These are phyloP conservation scores for Camelina hispida DNA, from an alignment of 345 rosid species.

Conservation along the genomic window DNA sequence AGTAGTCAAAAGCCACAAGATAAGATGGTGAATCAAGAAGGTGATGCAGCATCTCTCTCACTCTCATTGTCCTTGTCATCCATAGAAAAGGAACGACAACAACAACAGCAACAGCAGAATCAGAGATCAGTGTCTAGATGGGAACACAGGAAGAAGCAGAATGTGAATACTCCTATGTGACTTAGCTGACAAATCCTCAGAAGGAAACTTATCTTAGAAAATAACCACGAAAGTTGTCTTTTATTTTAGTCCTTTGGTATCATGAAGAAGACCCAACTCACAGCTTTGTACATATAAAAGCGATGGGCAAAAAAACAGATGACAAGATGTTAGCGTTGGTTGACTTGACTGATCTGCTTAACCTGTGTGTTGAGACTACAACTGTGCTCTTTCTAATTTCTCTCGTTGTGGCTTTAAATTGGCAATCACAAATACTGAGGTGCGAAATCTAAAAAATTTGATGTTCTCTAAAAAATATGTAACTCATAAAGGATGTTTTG, in stretches of 20 bases:
- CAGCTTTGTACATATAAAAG: slow-evolving; percentile 30
- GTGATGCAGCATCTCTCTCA: slow-evolving; percentile 63
- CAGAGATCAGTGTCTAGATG: slow-evolving; percentile 44
- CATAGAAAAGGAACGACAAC: slow-evolving; percentile 56
- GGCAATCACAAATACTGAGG: too few species aligned
- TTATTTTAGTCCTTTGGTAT: slow-evolving; percentile 5
- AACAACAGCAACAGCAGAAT: slow-evolving; percentile 12
- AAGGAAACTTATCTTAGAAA: background rate
- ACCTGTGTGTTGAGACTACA: background rate
- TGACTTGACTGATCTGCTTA: slow-evolving; percentile 11
- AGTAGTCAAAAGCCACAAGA: slow-evolving; percentile 44
- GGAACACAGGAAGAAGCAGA: slow-evolving; percentile 62
- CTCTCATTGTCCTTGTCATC: slow-evolving; percentile 80
- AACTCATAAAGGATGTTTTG: background rate
- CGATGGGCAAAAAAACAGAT: slow-evolving; percentile 10
- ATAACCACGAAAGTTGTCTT: background rate
- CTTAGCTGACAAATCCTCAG: slow-evolving; percentile 50
- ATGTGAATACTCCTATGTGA: slow-evolving; percentile 68
- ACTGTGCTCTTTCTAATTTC: background rate
- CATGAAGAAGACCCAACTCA: slow-evolving; percentile 1
- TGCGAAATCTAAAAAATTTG: too few species aligned
- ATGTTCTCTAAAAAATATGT: background rate
- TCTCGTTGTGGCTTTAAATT: background rate
- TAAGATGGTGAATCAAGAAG: slow-evolving; percentile 45
- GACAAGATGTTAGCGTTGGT: background rate